Evolutionary conservation across 2,329 filamentous ascomycete species (phyloP).

Genomic region (Colletotrichum falcatum): DNA sequence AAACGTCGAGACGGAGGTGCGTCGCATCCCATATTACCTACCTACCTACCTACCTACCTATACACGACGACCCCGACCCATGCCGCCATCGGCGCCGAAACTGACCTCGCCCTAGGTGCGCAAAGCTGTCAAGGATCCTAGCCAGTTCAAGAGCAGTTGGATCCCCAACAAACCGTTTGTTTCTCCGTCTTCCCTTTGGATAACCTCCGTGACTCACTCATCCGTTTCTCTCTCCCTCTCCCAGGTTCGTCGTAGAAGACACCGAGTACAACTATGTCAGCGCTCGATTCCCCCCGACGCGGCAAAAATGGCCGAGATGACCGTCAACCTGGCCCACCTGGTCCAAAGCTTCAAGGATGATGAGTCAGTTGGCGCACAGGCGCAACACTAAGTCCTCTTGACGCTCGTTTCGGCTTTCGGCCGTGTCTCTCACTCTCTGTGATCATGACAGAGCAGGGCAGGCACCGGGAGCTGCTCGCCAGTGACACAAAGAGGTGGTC

Average conservation of each 20-base stretch:
- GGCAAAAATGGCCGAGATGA: slow-evolving; percentile 55
- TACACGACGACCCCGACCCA: too few species aligned
- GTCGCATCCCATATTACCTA: slow-evolving; percentile 42
- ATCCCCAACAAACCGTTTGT: slow-evolving; percentile 35
- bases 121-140: slow-evolving; percentile 55
- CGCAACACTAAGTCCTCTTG: background rate
- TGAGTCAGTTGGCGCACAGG: slow-evolving; percentile 1
- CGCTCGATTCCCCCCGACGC: slow-evolving; percentile 60
- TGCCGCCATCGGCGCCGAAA: background rate
- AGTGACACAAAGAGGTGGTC: background rate
- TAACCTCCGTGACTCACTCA: slow-evolving; percentile 6
- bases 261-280: slow-evolving; percentile 62
- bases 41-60: too few species aligned
- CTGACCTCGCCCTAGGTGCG: slow-evolving; percentile 50
- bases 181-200: background rate
- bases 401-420: background rate
- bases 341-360: slow-evolving; percentile 21
- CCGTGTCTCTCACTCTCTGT: too few species aligned
- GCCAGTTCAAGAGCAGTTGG: slow-evolving; percentile 60
- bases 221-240: background rate
- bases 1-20: slow-evolving; percentile 60
- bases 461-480: too few species aligned
- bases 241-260: slow-evolving; percentile 62
- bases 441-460: too few species aligned
- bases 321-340: slow-evolving; percentile 52